Evolutionary conservation across 2,329 filamentous ascomycete species (phyloP).

Genomic region (Monosporascus sp.): DNA sequence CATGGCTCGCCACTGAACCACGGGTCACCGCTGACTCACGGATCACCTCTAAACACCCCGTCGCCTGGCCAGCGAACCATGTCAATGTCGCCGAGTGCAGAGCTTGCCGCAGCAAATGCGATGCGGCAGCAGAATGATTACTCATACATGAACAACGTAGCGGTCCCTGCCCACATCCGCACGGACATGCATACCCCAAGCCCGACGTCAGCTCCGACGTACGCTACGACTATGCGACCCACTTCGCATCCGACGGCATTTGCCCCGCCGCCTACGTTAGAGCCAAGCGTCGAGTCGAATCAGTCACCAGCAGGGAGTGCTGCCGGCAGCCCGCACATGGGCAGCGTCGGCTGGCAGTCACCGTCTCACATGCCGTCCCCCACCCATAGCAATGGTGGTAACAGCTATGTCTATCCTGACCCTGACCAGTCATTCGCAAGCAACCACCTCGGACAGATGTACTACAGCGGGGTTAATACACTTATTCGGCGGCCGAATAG

Average conservation of each 20-base stretch:
- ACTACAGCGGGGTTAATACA: conserved; percentile 57
- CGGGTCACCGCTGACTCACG: conserved; percentile 41
- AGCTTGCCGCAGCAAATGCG: conserved; percentile 63
- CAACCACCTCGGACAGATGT: conserved; percentile 59
- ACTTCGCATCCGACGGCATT: conserved; percentile 84
- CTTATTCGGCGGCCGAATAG: conserved; percentile 68
- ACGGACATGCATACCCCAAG: conserved; percentile 64
- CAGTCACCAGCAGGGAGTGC: conserved; percentile 62
- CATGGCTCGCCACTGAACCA: conserved; percentile 62
- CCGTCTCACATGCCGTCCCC: conserved; percentile 69
- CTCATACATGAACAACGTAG: conserved; percentile 70
- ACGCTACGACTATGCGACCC: conserved; percentile 54
- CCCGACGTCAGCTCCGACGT: conserved; percentile 62
- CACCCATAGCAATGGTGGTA: conserved; percentile 56
- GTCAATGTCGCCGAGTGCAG: conserved; percentile 74
- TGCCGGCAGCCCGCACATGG: conserved; percentile 83
- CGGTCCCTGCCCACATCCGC: conserved; percentile 78
- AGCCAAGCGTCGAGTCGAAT: conserved; percentile 76
- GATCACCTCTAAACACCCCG: conserved; percentile 71
- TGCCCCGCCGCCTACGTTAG: conserved; percentile 77
- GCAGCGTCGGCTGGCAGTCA: conserved; percentile 77
- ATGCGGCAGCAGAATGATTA: conserved; percentile 67
- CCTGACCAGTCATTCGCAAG: conserved; percentile 63
- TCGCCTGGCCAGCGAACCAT: conserved; percentile 75
- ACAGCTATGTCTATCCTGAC: conserved; percentile 74